These are phyloP conservation scores for Crinitomyces ghanaensis DNA, from an alignment of 805 yeast species.

Conservation along the genomic window DNA sequence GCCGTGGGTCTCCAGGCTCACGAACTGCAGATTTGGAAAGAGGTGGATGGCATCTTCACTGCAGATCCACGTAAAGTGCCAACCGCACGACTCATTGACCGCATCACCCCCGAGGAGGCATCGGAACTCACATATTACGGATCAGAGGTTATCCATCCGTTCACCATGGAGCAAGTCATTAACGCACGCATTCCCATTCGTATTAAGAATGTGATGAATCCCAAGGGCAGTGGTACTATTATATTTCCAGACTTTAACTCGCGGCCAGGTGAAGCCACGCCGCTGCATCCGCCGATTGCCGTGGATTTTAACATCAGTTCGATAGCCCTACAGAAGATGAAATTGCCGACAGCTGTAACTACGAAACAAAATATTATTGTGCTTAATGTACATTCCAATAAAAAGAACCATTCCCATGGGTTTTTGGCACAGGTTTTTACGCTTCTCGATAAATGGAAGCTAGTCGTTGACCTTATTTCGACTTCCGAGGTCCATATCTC, in stretches of 20 bases:
- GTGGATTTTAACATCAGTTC: slow-evolving; percentile 36
- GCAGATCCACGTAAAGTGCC: slow-evolving; percentile 97
- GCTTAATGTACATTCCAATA: slow-evolving; percentile 85
- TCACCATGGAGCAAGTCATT: slow-evolving; percentile 98
- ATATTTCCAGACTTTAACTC: slow-evolving; percentile 87
- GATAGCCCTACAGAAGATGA: slow-evolving; percentile 24
- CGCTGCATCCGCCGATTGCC: slow-evolving; percentile 89
- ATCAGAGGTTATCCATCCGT: slow-evolving; percentile 92
- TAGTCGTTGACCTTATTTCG: slow-evolving; percentile 91
- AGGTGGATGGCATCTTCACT: slow-evolving; percentile 96
- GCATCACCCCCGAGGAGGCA: slow-evolving; percentile 97
- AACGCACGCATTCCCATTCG: slow-evolving; percentile 92
- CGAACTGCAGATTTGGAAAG: slow-evolving; percentile 97
- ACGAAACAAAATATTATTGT: slow-evolving; percentile 89
- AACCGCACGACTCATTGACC: slow-evolving; percentile 68
- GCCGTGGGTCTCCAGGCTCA: slow-evolving; percentile 91
- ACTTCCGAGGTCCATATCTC: slow-evolving; percentile 98
- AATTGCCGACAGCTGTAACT: slow-evolving; percentile 83
- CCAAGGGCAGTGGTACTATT: slow-evolving; percentile 84
- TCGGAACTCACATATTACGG: slow-evolving; percentile 97
- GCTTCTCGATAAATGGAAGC: slow-evolving; percentile 66
- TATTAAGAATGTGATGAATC: slow-evolving; percentile 92
- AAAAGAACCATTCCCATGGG: slow-evolving; percentile 86
- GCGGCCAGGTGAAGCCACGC: slow-evolving; percentile 77
- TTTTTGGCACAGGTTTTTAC: slow-evolving; percentile 85